Evolutionary conservation across 805 yeast genomes (phyloP), one percentile per base, ranked within the genome.

Genomic region (Cyberlindnera galapagoensis): DNA sequence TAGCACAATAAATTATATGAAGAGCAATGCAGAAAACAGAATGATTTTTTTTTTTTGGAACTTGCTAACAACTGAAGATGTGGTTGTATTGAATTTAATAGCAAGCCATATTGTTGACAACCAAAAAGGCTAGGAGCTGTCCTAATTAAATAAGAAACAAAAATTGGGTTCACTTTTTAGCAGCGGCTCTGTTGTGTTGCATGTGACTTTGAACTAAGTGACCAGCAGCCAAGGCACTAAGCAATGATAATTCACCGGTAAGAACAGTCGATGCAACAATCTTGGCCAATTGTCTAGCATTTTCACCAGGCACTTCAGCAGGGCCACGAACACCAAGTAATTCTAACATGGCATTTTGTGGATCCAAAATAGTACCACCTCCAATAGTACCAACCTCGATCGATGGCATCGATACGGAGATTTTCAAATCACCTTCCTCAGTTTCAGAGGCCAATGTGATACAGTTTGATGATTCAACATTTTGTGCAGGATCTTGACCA

Each of bases 401-500:
- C 18, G 94, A 85, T 19, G 99, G 99, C 99, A 92, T 92, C 4
- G 97, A 85, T n/a, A 92, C 98, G 2, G 96, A 84, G 24, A 92
- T 81, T 46, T 76, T 80, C 53, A 92, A 70, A 52, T 85, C 84
- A 10, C 96, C 98, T 24, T 71, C 67, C 9, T 61, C 66, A 30
- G 69, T 68, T 56, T 83, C 86, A 51, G 80, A 78, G 94, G 92
- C 88, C 46, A 92, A 68, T 1, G 99, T 92, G 38, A 92, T 90
- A 79, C 99, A 92, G 62, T 88, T 90, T 20, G 97, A 86, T 39
- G 94, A 80, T 65, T 90, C 99, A 33, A 92, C 97, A 54, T 92
- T 92, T 65, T 92, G 98, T 2, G 98, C 98, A n/a, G 99, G 98
- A 62, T 92, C 99, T 67, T 92, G 99, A 36, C 99, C 99, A 38